Conservation (phyloP, 352 stramenopile genomes). For the Globisporangium uncinulatum region DNA sequence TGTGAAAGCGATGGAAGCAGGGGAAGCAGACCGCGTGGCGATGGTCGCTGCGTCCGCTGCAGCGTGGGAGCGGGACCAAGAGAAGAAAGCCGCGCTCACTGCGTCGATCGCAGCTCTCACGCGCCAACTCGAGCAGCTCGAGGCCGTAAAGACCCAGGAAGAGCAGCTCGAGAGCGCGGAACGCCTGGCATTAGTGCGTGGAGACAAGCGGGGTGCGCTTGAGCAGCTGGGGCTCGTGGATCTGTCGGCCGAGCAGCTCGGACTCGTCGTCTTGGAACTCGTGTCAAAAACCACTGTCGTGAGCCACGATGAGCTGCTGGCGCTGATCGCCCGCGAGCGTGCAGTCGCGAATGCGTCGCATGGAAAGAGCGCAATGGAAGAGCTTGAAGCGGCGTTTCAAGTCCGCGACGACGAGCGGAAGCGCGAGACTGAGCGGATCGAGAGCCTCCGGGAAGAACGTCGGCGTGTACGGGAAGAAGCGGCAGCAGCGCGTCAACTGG, state of each 20-base stretch:
- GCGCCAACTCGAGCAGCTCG: constrained; percentile 35
- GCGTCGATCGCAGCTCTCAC: constrained; percentile 20
- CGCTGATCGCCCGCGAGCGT: constrained; percentile 43
- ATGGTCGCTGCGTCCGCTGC: constrained; percentile 28
- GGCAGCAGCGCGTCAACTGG: constrained; percentile 14
- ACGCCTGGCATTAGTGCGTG: constrained; percentile 32
- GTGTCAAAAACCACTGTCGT: constrained; percentile 20
- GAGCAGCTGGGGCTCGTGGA: constrained; percentile 55
- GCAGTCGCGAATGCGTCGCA: constrained; percentile 23
- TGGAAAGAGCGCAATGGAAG: constrained; percentile 39
- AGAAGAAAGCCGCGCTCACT: constrained; percentile 25
- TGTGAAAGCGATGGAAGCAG: constrained; percentile 66
- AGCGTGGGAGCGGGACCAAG: constrained; percentile 27
- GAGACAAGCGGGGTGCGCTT: constrained; percentile 38
- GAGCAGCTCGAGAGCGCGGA: constrained; percentile 46
- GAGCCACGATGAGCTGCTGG: constrained; percentile 48
- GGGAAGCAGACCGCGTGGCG: constrained; percentile 39
- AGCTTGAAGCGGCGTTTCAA: constrained; percentile 41
- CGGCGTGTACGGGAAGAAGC: constrained; percentile 19
- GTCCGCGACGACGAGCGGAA: constrained; percentile 43
- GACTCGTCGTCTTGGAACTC: constrained; percentile 58
- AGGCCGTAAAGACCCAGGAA: constrained; percentile 29
- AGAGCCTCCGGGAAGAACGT: constrained; percentile 49
- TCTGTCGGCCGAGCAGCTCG: constrained; percentile 50
- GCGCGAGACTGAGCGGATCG: constrained; percentile 45